phyloP scores from a whole-genome alignment of 441 rosid genomes.

The Aquilaria agallochum region DNA sequence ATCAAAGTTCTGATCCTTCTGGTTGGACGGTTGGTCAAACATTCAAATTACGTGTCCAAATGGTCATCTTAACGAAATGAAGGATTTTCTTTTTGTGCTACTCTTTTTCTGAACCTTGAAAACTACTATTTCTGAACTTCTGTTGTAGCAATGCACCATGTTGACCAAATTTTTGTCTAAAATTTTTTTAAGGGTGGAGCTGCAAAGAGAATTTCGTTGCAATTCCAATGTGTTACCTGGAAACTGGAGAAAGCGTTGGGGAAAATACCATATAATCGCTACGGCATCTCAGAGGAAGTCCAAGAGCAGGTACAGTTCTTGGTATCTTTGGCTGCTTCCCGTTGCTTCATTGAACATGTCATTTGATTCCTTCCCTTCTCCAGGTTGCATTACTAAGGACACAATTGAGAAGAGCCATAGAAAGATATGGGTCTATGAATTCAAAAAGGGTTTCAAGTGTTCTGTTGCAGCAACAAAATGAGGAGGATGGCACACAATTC shows the following conservation, averaged over 20 bases:
- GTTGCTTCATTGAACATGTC: not conserved
- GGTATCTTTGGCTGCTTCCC: not conserved
- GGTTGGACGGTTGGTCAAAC: too few species aligned
- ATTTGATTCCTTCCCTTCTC: slow-evolving; percentile 2
- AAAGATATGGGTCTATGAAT: slow-evolving; percentile 57
- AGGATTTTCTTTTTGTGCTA: not conserved
- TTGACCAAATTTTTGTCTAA: slow-evolving; percentile 22
- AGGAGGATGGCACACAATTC: slow-evolving; percentile 29
- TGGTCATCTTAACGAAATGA: too few species aligned
- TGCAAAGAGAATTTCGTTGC: slow-evolving; percentile 63
- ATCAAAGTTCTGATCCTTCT: too few species aligned
- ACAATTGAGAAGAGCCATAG: slow-evolving; percentile 78
- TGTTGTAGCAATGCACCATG: slow-evolving; percentile 5
- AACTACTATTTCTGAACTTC: slow-evolving; percentile 12
- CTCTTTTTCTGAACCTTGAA: slow-evolving; percentile 1
- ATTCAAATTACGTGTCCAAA: too few species aligned
- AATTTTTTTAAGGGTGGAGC: slow-evolving; percentile 64
- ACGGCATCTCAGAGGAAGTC: slow-evolving; percentile 89
- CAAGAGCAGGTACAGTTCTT: slow-evolving; percentile 59
- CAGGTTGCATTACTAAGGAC: slow-evolving; percentile 75
- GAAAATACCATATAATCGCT: slow-evolving; percentile 55
- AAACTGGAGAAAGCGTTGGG: slow-evolving; percentile 79
- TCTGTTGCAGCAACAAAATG: slow-evolving; percentile 39
- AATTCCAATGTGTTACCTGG: slow-evolving; percentile 76
- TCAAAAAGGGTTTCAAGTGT: slow-evolving; percentile 38